Evolutionary conservation across 208 protist species (phyloP).

Genomic region (Acanthamoeba healyi): DNA sequence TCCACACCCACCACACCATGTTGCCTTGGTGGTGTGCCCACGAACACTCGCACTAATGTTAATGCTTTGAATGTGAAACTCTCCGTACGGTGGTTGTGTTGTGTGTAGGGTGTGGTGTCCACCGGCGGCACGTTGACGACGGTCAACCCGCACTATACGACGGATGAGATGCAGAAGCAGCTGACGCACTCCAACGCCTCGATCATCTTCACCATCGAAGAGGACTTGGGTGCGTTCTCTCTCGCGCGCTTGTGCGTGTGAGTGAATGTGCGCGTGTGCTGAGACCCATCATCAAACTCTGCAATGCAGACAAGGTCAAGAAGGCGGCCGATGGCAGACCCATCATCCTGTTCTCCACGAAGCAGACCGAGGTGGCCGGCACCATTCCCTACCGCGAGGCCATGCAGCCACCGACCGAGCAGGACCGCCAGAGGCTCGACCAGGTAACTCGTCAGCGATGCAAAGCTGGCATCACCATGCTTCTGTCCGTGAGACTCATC

Average conservation of each 20-base stretch:
- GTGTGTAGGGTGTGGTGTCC: neutral
- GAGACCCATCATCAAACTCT: neutral
- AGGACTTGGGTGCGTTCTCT: neutral
- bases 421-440: neutral
- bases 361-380: neutral
- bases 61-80: neutral
- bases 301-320: conserved; percentile 31
- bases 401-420: neutral
- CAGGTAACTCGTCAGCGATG: neutral
- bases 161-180: conserved; percentile 45
- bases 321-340: neutral
- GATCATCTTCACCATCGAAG: conserved; percentile 29
- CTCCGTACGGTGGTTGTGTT: neutral
- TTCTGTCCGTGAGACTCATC: no score
- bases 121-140: conserved; percentile 12
- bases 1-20: neutral
- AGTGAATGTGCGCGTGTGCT: neutral
- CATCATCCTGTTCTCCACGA: conserved; percentile 12
- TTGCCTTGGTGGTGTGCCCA: neutral
- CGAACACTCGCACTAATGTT: no score
- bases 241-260: neutral
- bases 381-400: neutral
- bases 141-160: conserved; percentile 37
- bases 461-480: no score
- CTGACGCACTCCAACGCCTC: conserved; percentile 5